phyloP scores from a whole-genome alignment of 352 stramenopile species.

The Globisporangium abappressorium region DNA sequence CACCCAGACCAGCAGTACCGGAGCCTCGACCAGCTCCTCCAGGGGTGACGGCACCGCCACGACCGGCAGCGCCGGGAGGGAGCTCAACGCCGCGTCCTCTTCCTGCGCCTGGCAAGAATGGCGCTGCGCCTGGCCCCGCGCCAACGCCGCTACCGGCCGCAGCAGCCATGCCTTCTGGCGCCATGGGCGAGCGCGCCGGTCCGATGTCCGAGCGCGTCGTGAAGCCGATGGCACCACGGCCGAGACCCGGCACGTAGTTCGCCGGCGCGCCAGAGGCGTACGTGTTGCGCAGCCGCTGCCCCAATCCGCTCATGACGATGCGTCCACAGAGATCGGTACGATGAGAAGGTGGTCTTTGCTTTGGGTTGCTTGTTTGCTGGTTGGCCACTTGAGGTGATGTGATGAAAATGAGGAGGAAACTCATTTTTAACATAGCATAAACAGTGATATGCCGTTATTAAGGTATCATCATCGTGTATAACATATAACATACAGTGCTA shows the following conservation, averaged over 20 bases:
- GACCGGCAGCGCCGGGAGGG: conserved; percentile 1
- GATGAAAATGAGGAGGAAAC: too few species aligned
- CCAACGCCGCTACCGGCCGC: conserved; percentile 1
- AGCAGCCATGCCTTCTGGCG: background rate
- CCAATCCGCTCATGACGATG: conserved; percentile 63
- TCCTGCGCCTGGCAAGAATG: conserved; percentile 84
- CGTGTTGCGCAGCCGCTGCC: conserved; percentile 67
- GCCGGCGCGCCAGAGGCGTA: conserved; percentile 89
- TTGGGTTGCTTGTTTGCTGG: too few species aligned
- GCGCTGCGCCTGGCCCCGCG: conserved; percentile 29
- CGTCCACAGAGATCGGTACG: background rate
- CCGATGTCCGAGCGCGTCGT: conserved; percentile 97
- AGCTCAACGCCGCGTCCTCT: conserved; percentile 65
- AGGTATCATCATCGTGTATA: too few species aligned
- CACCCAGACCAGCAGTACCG: conserved; percentile 74
- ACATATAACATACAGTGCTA: too few species aligned
- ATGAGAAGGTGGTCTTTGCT: too few species aligned
- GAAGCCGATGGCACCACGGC: conserved; percentile 95
- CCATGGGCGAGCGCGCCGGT: conserved; percentile 63
- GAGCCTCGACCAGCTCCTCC: conserved; percentile 62
- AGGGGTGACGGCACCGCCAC: conserved; percentile 17
- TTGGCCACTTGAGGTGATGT: too few species aligned
- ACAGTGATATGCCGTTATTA: too few species aligned
- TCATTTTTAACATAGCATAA: too few species aligned
- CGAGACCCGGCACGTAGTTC: conserved; percentile 96